Conservation (phyloP, 352 stramenopile species). For the Globisporangium polare region DNA sequence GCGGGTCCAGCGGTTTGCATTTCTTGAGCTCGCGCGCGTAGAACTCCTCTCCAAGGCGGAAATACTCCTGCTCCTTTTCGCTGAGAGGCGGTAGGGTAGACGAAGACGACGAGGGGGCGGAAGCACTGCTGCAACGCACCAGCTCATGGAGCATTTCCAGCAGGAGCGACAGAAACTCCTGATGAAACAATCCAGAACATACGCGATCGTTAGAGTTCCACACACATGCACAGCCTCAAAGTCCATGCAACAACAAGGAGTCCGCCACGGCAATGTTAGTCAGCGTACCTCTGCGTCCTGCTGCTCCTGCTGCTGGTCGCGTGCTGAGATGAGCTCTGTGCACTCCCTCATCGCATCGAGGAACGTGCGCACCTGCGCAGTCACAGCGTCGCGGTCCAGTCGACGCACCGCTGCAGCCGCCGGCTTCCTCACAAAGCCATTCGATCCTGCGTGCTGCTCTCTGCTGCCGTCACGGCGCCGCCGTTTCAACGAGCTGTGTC, state of each 20-base stretch:
- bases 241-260: background rate
- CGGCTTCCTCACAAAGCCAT: background rate
- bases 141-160: constrained; percentile 66
- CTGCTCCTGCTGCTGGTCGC: constrained; percentile 49
- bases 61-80: constrained; percentile 12
- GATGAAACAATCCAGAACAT: background rate
- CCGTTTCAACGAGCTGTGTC: background rate
- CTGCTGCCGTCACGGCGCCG: background rate
- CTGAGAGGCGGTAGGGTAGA: background rate
- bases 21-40: constrained; percentile 23
- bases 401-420: background rate
- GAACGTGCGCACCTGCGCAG: constrained; percentile 23
- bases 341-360: constrained; percentile 37
- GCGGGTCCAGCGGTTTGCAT: constrained; percentile 31
- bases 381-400: constrained; percentile 9
- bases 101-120: too few relatives aligned
- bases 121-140: too few relatives aligned
- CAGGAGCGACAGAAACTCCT: constrained; percentile 71
- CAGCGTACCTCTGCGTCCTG: constrained; percentile 59
- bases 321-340: constrained; percentile 39
- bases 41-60: constrained; percentile 24
- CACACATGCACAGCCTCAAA: background rate
- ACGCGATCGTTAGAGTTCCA: background rate
- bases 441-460: background rate
- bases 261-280: background rate